A percentile compares a stretch with the other conserved stretches of the same genome.
Evolutionary conservation across 106 monocot genomes (phyloP).

Genomic region (Dendrobium chrysotoxum): DNA sequence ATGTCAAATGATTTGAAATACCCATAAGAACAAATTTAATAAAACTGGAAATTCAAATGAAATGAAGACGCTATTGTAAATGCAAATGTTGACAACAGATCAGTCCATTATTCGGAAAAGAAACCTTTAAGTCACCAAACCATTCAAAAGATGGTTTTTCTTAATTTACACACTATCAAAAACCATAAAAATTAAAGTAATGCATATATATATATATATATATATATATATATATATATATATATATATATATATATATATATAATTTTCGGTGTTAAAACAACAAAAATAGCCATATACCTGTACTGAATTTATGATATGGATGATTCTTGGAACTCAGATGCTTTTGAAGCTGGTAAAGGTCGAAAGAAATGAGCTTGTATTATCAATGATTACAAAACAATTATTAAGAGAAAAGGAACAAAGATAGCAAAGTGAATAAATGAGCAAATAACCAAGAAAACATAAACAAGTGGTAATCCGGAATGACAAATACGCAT

Average conservation of each 20-base stretch:
- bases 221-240: not conserved
- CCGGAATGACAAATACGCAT: not conserved
- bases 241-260: not conserved
- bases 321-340: constrained; percentile 80
- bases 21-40: too few relatives aligned
- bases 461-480: not conserved
- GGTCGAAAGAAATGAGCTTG: constrained; percentile 2
- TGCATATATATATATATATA: not conserved
- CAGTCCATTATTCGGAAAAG: not conserved
- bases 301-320: constrained; percentile 89
- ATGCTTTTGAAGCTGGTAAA: constrained; percentile 87
- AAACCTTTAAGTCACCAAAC: not conserved
- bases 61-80: too few relatives aligned
- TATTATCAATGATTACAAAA: not conserved
- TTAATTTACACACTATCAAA: not conserved
- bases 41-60: too few relatives aligned
- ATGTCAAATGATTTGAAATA: too few relatives aligned
- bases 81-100: too few relatives aligned
- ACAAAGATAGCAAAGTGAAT: not conserved
- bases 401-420: not conserved
- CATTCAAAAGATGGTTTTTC: not conserved
- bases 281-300: constrained; percentile 19
- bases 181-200: not conserved
- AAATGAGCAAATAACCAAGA: not conserved
- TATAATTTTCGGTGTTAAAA: not conserved